These are phyloP conservation scores for Ceratobasidium sp. DNA, from an alignment of 1,284 basidiomycete genomes.

Conservation along the genomic window DNA sequence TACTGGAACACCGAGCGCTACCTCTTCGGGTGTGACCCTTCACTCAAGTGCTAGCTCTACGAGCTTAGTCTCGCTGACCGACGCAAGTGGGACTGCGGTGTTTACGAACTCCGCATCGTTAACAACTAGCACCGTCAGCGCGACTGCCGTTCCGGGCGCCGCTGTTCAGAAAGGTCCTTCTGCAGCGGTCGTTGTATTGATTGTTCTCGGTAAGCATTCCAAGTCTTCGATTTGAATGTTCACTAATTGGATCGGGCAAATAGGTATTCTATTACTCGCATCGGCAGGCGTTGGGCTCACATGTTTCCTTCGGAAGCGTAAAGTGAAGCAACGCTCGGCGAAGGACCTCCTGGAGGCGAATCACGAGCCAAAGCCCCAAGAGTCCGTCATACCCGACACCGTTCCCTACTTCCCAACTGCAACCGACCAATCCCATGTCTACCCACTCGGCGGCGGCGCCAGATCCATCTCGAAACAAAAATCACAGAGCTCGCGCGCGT, in stretches of 20 bases:
- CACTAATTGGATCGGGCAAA: neutral
- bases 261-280: constrained; percentile 14
- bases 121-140: neutral
- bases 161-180: neutral
- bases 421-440: neutral
- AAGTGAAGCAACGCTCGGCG: neutral
- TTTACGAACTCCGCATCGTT: neutral
- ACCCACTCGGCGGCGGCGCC: constrained; percentile 1
- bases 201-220: constrained; percentile 6
- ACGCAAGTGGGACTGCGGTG: neutral
- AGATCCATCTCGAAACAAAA: neutral
- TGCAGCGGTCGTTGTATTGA: neutral
- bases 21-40: too few species aligned
- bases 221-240: neutral
- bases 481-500: constrained; percentile 32
- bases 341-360: neutral
- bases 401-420: neutral
- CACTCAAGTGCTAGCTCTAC: too few species aligned
- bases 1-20: too few species aligned
- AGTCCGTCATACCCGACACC: neutral
- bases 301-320: constrained; percentile 19
- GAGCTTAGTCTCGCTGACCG: too few species aligned
- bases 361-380: constrained; percentile 25
- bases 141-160: neutral
- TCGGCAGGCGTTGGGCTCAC: neutral